Evolutionary conservation across 495 filamentous ascomycete species (phyloP), one percentile per base, ranked within the genome.

Genomic region (Platismatia glauca): DNA sequence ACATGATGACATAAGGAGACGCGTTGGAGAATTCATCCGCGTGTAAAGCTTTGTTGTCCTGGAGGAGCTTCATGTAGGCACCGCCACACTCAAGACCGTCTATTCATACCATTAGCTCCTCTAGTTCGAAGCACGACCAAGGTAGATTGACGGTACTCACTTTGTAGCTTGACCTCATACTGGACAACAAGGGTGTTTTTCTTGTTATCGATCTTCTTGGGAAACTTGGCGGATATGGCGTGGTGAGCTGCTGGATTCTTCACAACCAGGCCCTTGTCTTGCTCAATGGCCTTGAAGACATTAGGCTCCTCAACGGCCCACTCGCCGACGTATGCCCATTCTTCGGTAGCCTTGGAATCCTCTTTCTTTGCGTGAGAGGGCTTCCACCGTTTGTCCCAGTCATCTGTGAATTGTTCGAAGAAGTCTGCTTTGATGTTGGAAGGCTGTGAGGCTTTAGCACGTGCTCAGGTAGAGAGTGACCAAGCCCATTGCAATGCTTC

Each of bases 161-260:
- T 91, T 77, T 99, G 95, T 66, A 96, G 88, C 86, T 99, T 97
- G 71, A 99, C 95, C 75, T 99, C 95, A 71, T 99, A 99, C 77
- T 99, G 95, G 58, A 97, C 91, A 61, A 99, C 95, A 55, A 99
- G 81, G 58, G 89, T 86, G 82, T 97, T 95, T 72, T 84, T 90
- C 84, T 94, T 97, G 81, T 94, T 94, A 75, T 97, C 88, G 70
- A 99, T 88, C 77, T 88, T 88, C 84, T 95, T 94, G 72, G 86
- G 81, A 82, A 99, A 97, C 77, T 97, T 97, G 77, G 95, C 91
- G 53, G 95, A 97, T 76, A 99, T 99, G 78, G 95, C 95, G 79
- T 99, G 94, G 77, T 97, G 95, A 65, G 94, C 94, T 65, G 94
- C 94, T 43, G 86, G 80, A 75, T 97, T 93, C 86, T 97, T 99